Percentiles rank a stretch among this genome's conserved stretches.
phyloP scores from a whole-genome alignment of 2,329 filamentous ascomycete species.

The Fusarium annulatum region DNA sequence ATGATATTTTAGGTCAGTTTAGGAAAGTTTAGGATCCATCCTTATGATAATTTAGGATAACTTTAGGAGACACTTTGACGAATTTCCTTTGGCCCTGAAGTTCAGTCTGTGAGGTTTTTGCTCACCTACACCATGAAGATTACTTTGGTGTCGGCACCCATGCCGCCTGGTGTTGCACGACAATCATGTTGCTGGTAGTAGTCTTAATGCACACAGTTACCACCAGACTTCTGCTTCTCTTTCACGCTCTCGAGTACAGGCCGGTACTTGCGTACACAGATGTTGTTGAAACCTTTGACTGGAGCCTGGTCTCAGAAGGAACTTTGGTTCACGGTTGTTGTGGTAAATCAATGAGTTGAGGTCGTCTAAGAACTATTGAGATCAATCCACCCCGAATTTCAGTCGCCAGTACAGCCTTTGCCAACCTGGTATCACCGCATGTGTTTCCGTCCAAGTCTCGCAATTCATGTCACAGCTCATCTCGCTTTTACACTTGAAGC shows the following conservation, averaged over 20 bases:
- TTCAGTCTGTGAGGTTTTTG: background rate
- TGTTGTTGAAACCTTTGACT: background rate
- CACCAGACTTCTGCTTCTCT: no score
- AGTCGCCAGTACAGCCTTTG: no score
- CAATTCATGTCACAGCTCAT: no score
- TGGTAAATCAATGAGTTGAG: no score
- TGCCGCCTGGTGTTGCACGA: background rate
- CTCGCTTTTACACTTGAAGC: no score
- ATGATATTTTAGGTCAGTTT: background rate
- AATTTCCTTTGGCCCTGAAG: background rate
- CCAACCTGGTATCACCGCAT: no score
- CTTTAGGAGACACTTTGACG: no score
- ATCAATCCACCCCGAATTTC: no score
- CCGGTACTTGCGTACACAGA: no score
- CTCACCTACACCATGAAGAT: background rate
- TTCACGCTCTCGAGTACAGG: no score
- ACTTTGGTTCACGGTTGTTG: background rate
- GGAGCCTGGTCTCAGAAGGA: background rate
- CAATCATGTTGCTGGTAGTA: background rate
- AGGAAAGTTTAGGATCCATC: background rate
- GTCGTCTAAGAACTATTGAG: no score
- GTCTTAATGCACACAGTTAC: background rate
- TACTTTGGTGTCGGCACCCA: background rate
- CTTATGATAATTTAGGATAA: background rate
- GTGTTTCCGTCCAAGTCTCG: no score